Conservation (phyloP, 2,329 filamentous ascomycete species). For the Trichoderma arundinaceum region DNA sequence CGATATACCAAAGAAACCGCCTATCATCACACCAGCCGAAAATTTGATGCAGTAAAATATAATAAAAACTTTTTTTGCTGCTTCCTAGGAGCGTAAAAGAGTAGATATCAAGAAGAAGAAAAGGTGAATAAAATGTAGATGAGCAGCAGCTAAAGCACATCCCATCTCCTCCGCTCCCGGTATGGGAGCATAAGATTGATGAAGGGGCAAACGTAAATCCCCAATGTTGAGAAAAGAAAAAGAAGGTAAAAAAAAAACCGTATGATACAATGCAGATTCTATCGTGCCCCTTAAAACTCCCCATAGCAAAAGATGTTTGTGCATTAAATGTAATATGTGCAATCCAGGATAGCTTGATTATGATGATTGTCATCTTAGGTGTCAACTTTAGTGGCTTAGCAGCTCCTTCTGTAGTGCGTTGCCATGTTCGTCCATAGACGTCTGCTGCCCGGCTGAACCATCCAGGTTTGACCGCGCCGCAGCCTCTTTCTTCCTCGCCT, state of each 20-base stretch:
- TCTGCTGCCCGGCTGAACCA: conserved; percentile 11
- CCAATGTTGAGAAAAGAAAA: neutral
- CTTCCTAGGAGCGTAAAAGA: conserved; percentile 13
- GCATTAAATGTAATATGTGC: conserved; percentile 28
- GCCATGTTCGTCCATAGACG: conserved; percentile 33
- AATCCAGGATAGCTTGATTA: conserved; percentile 23
- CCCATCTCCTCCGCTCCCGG: neutral
- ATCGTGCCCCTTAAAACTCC: conserved; percentile 24
- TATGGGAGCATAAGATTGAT: neutral
- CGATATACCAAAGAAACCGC: neutral
- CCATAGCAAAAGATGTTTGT: conserved; percentile 23
- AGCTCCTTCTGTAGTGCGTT: conserved; percentile 37
- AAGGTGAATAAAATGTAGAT: neutral
- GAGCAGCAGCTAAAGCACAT: neutral
- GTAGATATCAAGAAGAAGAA: neutral
- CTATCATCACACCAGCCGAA: neutral
- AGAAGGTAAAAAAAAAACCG: conserved; percentile 30
- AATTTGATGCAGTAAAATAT: neutral
- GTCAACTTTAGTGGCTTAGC: conserved; percentile 33
- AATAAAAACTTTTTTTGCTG: neutral
- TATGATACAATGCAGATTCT: conserved; percentile 30
- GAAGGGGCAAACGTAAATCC: neutral
- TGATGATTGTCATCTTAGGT: neutral
- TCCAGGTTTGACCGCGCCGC: conserved; percentile 28
- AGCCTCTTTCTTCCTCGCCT: conserved; percentile 42